Percentiles rank a stretch among this genome's conserved stretches.
These are phyloP conservation scores for Dryas octopetala DNA, from an alignment of 306 rosid species.

Conservation along the genomic window DNA sequence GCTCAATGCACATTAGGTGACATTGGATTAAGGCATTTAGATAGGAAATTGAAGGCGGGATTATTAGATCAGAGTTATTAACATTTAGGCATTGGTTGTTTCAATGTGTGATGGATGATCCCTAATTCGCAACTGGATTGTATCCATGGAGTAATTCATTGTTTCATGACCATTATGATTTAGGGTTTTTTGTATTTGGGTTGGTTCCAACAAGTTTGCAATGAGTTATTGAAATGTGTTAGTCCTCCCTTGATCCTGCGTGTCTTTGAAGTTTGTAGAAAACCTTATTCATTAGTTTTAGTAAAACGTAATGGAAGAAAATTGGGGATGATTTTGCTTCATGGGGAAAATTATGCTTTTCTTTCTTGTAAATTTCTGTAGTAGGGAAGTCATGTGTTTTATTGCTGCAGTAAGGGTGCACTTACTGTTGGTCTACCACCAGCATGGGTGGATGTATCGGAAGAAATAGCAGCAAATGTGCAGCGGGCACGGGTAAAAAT, in stretches of 20 bases:
- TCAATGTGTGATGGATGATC: neutral
- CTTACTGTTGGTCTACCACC: slow-evolving; percentile 90
- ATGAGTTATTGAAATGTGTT: neutral
- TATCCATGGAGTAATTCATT: neutral
- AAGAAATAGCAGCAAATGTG: slow-evolving; percentile 83
- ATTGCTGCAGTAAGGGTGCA: slow-evolving; percentile 61
- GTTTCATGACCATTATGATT: neutral
- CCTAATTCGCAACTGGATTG: neutral
- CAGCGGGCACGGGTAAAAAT: slow-evolving; percentile 82
- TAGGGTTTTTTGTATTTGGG: neutral
- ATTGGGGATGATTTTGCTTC: neutral
- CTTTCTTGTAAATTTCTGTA: neutral
- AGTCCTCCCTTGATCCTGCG: neutral
- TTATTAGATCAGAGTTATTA: neutral
- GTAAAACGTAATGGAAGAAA: neutral
- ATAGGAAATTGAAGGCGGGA: neutral
- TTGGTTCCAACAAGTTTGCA: neutral
- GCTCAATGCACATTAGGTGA: neutral
- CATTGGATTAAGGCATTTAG: neutral
- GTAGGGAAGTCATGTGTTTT: slow-evolving; percentile 10
- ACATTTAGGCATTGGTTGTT: neutral
- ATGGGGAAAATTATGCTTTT: neutral
- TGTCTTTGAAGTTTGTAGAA: neutral
- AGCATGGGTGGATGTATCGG: slow-evolving; percentile 96
- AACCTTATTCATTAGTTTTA: neutral